Evolutionary conservation across 2,329 filamentous ascomycete species (phyloP).

Genomic region (Ophiostoma montium): DNA sequence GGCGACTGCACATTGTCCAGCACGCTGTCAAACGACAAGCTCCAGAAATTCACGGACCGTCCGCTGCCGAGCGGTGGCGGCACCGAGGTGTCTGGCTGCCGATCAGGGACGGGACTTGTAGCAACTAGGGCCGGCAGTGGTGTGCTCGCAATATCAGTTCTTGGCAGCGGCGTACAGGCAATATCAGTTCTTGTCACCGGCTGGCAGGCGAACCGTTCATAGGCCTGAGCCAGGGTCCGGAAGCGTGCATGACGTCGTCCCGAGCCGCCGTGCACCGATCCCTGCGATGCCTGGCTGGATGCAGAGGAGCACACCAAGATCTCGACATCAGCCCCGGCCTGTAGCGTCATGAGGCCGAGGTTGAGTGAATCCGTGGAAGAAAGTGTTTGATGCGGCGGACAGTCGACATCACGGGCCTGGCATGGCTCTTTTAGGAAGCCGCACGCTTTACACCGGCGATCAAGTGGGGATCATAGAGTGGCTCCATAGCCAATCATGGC

Average conservation of each 20-base stretch:
- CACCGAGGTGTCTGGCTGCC: not conserved
- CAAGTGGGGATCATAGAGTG: no score
- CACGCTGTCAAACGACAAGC: constrained; percentile 20
- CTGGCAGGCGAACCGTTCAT: constrained; percentile 29
- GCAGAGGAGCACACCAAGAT: constrained; percentile 43
- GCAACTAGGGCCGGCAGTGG: not conserved
- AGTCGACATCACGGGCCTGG: not conserved
- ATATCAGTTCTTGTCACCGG: constrained; percentile 14
- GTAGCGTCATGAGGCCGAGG: constrained; percentile 7
- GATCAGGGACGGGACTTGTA: not conserved
- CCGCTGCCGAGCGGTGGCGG: not conserved
- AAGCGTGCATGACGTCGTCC: constrained; percentile 27
- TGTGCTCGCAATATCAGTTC: not conserved
- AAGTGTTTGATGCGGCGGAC: not conserved
- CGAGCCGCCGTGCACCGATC: not conserved
- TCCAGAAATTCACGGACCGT: constrained; percentile 13
- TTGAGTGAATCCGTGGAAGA: not conserved
- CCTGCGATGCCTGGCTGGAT: constrained; percentile 25
- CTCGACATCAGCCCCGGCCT: constrained; percentile 37
- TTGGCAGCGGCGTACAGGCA: not conserved
- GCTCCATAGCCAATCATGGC: not conserved
- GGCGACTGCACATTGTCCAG: constrained; percentile 19
- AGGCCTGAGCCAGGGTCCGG: constrained; percentile 34
- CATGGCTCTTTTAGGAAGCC: no score
- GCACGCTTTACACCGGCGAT: no score